These are phyloP conservation scores for Protomyces inouyei DNA, from an alignment of 1,139 yeast species.

Conservation along the genomic window DNA sequence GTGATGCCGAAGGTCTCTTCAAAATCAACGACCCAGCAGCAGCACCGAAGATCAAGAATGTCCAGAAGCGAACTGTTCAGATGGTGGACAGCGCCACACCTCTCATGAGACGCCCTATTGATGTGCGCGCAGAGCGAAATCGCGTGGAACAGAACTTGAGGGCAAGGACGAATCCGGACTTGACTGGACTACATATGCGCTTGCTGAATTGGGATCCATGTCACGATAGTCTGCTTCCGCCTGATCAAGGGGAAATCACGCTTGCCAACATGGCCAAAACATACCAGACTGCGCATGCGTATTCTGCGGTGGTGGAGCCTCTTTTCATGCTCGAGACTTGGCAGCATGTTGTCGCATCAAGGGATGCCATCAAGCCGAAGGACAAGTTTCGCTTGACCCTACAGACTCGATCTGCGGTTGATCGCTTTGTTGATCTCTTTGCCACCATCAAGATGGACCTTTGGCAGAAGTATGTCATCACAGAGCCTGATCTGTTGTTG, in stretches of 20 bases:
- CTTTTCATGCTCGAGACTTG: conserved; percentile 83
- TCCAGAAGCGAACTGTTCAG: conserved; percentile 21
- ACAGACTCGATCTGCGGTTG: conserved; percentile 78
- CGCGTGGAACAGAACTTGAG: conserved; percentile 75
- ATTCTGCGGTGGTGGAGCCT: conserved; percentile 67
- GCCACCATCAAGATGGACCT: conserved; percentile 60
- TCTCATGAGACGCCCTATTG: conserved; percentile 28
- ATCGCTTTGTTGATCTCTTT: conserved; percentile 82
- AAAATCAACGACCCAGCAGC: conserved; percentile 11
- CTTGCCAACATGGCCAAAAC: conserved; percentile 45
- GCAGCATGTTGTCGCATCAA: conserved; percentile 79
- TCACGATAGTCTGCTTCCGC: conserved; percentile 56
- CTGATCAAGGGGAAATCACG: conserved; percentile 38
- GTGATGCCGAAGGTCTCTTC: conserved; percentile 36
- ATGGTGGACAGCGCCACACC: conserved; percentile 14
- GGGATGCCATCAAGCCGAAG: conserved; percentile 52
- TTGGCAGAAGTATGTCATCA: conserved; percentile 51
- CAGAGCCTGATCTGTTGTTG: conserved; percentile 76
- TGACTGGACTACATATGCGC: conserved; percentile 66
- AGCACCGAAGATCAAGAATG: conserved; percentile 16
- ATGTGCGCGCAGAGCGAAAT: conserved; percentile 44
- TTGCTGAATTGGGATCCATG: conserved; percentile 76
- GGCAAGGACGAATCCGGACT: conserved; percentile 67
- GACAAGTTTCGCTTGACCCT: conserved; percentile 61
- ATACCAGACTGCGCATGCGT: conserved; percentile 58